Evolutionary conservation across 768 basidiomycete species (phyloP), one percentile per base, ranked within the genome.

Genomic region (Hypholoma sublateritium): DNA sequence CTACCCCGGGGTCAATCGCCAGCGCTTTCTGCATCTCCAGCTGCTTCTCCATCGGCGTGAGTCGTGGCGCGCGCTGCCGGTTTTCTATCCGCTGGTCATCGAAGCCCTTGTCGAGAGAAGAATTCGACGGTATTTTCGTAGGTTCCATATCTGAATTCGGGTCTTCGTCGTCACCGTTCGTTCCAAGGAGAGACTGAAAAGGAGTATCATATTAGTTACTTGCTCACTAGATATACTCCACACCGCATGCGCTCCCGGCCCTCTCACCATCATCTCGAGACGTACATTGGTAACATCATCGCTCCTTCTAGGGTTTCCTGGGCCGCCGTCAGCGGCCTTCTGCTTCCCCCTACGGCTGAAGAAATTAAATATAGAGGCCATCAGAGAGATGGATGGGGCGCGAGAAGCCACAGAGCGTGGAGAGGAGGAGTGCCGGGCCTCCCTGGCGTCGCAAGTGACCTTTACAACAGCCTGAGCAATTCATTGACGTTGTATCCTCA

Each of bases 1-100:
- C 59, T 8, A 78, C 73, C 14, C 79, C 79, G 37, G 78, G 76
- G 64, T 81, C 79, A 9, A 77, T 60, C 52, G 70, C 68, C 36
- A 77, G 59, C 17, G 78, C 79, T 24, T 69, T 74, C 24, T 71
- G 65, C 35, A 81, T 67, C 19, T 72, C 77, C 8, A 62, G 60
- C 59, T 77, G 74, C 58, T 72, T 72, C 60, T 80, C 79, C 59
- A 69, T 60, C 0, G 77, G 77, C 9, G 75, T 74, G 28, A 53
- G 42, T 66, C 61, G 67, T 9, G 62, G 63, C 5, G 56, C 11
- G 41, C 34, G 53, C 53, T 43, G 34, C 25, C 25, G 19, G 16
- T 41, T n/a, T 19, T 35, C 53, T 7, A 51, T 41, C 19, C 59
- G 53, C 9, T 63, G 57, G 39, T 65, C 59, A 16, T 55, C 56